Evolutionary conservation across 805 yeast genomes (phyloP).

Genomic region (Kluyveromyces nonfermentans): DNA sequence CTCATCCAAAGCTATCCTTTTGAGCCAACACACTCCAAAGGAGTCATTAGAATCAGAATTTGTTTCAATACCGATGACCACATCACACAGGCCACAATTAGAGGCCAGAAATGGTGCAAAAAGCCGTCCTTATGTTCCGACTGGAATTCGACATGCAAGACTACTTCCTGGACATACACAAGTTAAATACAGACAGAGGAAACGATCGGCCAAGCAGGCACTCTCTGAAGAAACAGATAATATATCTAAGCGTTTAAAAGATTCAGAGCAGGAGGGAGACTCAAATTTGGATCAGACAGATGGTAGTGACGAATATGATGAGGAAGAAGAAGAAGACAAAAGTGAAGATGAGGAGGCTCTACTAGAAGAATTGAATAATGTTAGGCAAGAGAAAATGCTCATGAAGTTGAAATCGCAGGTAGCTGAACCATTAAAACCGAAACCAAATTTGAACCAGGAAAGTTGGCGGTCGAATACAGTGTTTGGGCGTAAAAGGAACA

Average conservation of each 20-base stretch:
- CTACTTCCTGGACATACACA: slow-evolving; percentile 45
- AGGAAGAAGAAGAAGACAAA: slow-evolving; percentile 25
- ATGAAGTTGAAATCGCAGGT: slow-evolving; percentile 18
- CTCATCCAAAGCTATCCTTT: too few species aligned
- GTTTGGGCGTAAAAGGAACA: slow-evolving; percentile 13
- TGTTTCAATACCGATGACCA: slow-evolving; percentile 38
- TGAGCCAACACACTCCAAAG: too few species aligned
- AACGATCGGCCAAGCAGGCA: slow-evolving; percentile 11
- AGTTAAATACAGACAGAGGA: slow-evolving; percentile 39
- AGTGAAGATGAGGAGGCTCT: slow-evolving; percentile 35
- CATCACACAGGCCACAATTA: slow-evolving; percentile 62
- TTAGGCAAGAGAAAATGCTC: slow-evolving; percentile 30
- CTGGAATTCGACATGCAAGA: slow-evolving; percentile 44
- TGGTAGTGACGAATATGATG: slow-evolving; percentile 29
- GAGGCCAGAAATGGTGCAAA: slow-evolving; percentile 51
- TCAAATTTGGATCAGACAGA: slow-evolving; percentile 33
- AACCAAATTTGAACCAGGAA: slow-evolving; percentile 4
- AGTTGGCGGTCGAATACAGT: slow-evolving; percentile 19
- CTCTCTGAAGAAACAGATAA: slow-evolving; percentile 1
- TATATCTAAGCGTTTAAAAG: background rate
- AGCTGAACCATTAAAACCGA: slow-evolving; percentile 8
- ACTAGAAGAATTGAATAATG: slow-evolving; percentile 31
- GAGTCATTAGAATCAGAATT: too few species aligned
- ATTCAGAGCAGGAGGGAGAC: slow-evolving; percentile 21
- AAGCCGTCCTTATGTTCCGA: slow-evolving; percentile 30